Conservation (phyloP, 768 basidiomycete species). For the Lactarius hengduanensis region DNA sequence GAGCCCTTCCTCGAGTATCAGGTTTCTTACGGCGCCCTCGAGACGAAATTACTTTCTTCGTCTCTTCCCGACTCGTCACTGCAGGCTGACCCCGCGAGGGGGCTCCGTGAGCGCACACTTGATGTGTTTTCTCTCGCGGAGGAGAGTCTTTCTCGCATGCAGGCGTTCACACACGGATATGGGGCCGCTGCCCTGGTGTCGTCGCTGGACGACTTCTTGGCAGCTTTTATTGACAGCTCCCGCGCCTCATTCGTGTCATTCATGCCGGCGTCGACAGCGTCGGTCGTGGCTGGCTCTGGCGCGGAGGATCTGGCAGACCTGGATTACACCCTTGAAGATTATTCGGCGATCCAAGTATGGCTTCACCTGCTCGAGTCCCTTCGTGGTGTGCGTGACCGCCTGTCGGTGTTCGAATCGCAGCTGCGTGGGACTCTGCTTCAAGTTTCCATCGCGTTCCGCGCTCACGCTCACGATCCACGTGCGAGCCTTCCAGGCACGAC, state of each 20-base stretch:
- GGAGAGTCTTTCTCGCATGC: constrained; percentile 72
- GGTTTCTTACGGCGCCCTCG: constrained; percentile 75
- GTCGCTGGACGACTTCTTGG: constrained; percentile 69
- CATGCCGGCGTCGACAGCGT: constrained; percentile 32
- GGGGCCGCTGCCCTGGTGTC: constrained; percentile 71
- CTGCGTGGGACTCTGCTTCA: constrained; percentile 58
- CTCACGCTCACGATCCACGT: constrained; percentile 57
- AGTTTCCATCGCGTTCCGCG: constrained; percentile 57
- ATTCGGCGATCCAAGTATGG: constrained; percentile 79
- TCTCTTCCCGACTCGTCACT: constrained; percentile 45
- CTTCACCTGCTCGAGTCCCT: constrained; percentile 84
- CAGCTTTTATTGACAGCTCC: constrained; percentile 66
- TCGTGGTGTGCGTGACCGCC: constrained; percentile 65
- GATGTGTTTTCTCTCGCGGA: constrained; percentile 78
- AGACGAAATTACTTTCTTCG: constrained; percentile 66
- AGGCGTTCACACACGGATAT: constrained; percentile 86
- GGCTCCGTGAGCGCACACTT: constrained; percentile 70
- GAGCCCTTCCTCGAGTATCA: constrained; percentile 95
- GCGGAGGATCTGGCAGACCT: constrained; percentile 69
- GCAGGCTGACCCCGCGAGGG: constrained; percentile 53
- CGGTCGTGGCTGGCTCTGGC: constrained; percentile 34
- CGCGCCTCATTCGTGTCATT: constrained; percentile 33
- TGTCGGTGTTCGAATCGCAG: constrained; percentile 67
- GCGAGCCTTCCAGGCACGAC: constrained; percentile 53
- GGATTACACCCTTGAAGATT: constrained; percentile 85